A percentile compares a stretch with the other conserved stretches of the same genome.
Evolutionary conservation across 1,284 basidiomycete species (phyloP).

Genomic region (Moesziomyces globuligerus): DNA sequence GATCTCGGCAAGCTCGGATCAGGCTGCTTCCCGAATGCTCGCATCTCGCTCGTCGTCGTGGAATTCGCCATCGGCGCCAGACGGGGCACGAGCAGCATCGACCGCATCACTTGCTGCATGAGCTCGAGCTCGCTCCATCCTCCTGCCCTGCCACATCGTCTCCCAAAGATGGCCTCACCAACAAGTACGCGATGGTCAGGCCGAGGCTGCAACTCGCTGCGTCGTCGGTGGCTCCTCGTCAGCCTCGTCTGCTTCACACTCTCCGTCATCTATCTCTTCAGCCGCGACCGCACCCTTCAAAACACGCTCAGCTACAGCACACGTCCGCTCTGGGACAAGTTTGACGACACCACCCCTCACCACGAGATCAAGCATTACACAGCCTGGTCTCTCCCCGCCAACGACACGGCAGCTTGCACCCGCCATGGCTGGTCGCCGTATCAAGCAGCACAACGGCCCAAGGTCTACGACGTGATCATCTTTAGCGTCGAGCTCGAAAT

Average conservation of each 20-base stretch:
- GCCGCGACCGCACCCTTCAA: conserved; percentile 24
- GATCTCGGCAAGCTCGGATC: too few species aligned
- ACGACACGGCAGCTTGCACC: conserved; percentile 70
- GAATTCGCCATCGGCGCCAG: too few species aligned
- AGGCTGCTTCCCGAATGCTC: too few species aligned
- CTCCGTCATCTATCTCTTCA: conserved; percentile 14
- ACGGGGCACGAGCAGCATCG: too few species aligned
- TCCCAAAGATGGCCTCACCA: too few species aligned
- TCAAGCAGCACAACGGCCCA: conserved; percentile 2
- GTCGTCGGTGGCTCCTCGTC: conserved; percentile 14
- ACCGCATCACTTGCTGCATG: too few species aligned
- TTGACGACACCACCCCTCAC: conserved; percentile 18
- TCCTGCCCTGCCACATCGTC: too few species aligned
- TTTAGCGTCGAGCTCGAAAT: conserved; percentile 75
- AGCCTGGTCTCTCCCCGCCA: conserved; percentile 72
- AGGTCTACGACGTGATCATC: conserved; percentile 37
- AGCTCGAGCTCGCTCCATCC: too few species aligned
- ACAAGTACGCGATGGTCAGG: too few species aligned
- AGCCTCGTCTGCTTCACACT: conserved; percentile 1
- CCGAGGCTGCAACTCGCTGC: neutral
- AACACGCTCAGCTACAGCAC: conserved; percentile 71
- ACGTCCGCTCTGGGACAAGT: conserved; percentile 74
- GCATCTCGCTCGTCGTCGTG: too few species aligned
- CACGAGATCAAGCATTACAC: conserved; percentile 73
- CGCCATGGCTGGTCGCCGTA: conserved; percentile 72